A percentile compares a stretch with the other conserved stretches of the same genome.
phyloP scores from a whole-genome alignment of 1,284 basidiomycete species.

The Rhodotorula glutinis region DNA sequence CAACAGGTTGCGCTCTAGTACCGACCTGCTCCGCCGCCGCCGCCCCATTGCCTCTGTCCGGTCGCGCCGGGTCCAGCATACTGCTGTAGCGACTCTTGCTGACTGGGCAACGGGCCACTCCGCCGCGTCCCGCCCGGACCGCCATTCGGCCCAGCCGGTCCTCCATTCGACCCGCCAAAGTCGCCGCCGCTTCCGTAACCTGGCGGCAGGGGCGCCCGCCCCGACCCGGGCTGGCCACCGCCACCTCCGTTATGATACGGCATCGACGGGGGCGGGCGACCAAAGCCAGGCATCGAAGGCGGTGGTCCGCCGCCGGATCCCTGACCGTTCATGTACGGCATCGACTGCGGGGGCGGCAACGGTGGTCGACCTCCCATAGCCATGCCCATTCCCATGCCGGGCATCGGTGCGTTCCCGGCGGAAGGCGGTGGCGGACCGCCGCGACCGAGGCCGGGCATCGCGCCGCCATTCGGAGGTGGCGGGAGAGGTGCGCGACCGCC shows the following conservation, averaged over 20 bases:
- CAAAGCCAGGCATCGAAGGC: background rate
- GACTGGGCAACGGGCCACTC: conserved; percentile 20
- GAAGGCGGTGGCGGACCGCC: background rate
- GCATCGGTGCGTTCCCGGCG: no score
- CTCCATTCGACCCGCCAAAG: no score
- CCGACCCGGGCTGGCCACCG: background rate
- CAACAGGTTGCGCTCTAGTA: background rate
- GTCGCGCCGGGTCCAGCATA: conserved; percentile 4
- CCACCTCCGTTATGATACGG: no score
- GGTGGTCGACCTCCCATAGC: background rate
- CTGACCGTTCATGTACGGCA: background rate
- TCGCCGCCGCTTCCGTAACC: background rate
- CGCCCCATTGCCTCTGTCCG: conserved; percentile 10
- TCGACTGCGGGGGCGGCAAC: background rate
- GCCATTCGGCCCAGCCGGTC: no score
- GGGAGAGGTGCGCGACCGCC: conserved; percentile 1
- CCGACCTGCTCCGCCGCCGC: conserved; percentile 5
- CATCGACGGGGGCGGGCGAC: background rate
- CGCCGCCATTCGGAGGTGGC: background rate
- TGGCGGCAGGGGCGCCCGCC: background rate
- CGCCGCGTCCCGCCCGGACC: conserved; percentile 16
- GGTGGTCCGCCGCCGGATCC: background rate
- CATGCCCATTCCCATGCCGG: no score
- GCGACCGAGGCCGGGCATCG: background rate
- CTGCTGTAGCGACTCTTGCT: conserved; percentile 17